phyloP scores from a whole-genome alignment of 2,329 filamentous ascomycete species.

The Alternaria panax region DNA sequence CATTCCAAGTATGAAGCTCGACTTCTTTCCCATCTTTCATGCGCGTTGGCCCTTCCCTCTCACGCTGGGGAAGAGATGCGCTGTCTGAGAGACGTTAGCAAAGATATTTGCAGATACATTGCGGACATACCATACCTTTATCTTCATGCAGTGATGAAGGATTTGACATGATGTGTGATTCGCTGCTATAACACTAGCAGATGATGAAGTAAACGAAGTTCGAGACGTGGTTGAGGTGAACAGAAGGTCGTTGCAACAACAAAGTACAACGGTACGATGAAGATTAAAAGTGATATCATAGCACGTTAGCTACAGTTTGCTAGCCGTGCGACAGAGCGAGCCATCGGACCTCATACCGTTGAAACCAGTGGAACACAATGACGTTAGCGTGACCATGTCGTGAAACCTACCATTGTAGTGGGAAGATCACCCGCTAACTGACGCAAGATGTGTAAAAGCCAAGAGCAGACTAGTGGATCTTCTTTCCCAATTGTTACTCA shows the following conservation, averaged over 20 bases:
- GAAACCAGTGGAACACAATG: constrained; percentile 3
- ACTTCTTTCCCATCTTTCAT: constrained; percentile 32
- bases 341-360: constrained; percentile 1
- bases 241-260: neutral
- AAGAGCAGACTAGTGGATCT: neutral
- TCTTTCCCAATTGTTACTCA: neutral
- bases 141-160: constrained; percentile 15
- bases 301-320: neutral
- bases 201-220: neutral
- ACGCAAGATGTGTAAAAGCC: neutral
- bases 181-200: neutral
- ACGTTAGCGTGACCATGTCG: constrained; percentile 12
- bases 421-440: neutral
- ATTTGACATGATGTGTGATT: constrained; percentile 15
- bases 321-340: neutral
- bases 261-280: neutral
- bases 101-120: neutral
- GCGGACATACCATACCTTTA: constrained; percentile 9
- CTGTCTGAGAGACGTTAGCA: neutral
- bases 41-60: constrained; percentile 11
- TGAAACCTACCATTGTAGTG: neutral
- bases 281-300: constrained; percentile 14
- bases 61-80: constrained; percentile 4
- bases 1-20: constrained; percentile 34
- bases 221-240: neutral